Evolutionary conservation across 1,139 yeast species (phyloP), one percentile per base, ranked within the genome.

Genomic region (Arxiozyma telluris): DNA sequence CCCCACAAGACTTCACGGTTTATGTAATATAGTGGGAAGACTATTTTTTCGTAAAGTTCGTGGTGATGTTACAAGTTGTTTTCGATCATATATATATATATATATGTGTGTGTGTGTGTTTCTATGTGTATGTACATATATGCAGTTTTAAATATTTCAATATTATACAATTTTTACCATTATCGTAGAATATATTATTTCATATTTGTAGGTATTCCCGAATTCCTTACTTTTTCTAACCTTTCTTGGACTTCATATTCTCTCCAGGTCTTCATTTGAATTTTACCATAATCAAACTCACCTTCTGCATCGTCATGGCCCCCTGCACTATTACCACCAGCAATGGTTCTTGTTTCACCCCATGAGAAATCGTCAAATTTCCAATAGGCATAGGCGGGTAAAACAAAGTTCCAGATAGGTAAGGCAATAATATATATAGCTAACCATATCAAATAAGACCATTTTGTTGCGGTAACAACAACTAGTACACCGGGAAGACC

Each of bases 311-410:
- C 81, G 54, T 82, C 90, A 67, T 88, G 96, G 1, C 72, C 77
- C 41, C 77, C 47, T 5, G 22, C 78, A 58, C 73, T 74, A 44
- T 67, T 70, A 12, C 82, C 94, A 48, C 93, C 95, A 21, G 81
- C 82, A 55, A 93, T 82, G 22, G 87, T 79, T 76, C 98, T 81
- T 5, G 98, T 93, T 61, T 91, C 98, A 70, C 98, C 98, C 98
- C 98, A 93, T 64, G 93, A 83, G 73, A 93, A 93, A 71, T 93
- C 98, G 71, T 93, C 98, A 71, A 93, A 93, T 71, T 91, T 91
- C 98, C 98, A 93, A 64, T 74, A 93, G 0, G 98, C 89, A 71
- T 93, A 88, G 51, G 82, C 69, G 3, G 98, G 98, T 54, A 93
- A 76, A 6, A 91, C 84, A 67, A 93, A 87, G 70, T 93, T 93